Evolutionary conservation across 2,329 filamentous ascomycete species (phyloP).

Genomic region (Cladobotryum protrusum): DNA sequence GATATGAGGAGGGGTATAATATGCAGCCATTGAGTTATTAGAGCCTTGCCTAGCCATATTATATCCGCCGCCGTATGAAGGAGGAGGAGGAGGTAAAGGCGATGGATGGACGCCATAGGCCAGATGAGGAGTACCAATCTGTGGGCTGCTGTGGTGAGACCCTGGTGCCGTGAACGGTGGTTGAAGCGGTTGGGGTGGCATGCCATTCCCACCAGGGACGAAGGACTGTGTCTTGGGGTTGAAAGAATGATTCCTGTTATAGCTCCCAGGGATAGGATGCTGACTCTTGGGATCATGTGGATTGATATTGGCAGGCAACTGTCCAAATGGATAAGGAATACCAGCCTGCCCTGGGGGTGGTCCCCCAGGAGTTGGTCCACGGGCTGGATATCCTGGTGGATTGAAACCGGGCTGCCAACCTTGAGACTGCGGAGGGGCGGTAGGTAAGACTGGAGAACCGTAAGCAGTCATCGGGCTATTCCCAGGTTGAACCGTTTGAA

Average conservation of each 20-base stretch:
- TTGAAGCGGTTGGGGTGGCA: conserved; percentile 42
- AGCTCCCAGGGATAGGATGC: conserved; percentile 80
- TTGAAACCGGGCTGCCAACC: conserved; percentile 34
- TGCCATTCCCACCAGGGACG: conserved; percentile 56
- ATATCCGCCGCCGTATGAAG: conserved; percentile 42
- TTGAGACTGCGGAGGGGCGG: conserved; percentile 23
- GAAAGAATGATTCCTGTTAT: conserved; percentile 71
- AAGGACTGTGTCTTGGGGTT: conserved; percentile 94
- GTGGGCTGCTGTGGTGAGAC: conserved; percentile 48
- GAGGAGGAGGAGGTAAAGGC: conserved; percentile 30
- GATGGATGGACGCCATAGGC: conserved; percentile 45
- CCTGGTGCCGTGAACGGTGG: conserved; percentile 42
- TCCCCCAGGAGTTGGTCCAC: conserved; percentile 20
- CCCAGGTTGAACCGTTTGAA: conserved; percentile 20
- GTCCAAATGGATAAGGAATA: conserved; percentile 68
- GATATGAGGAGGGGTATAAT: conserved; percentile 33
- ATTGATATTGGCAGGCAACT: conserved; percentile 64
- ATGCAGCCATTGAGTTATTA: conserved; percentile 47
- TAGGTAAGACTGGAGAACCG: conserved; percentile 26
- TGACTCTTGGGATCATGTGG: conserved; percentile 68
- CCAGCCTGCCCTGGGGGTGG: conserved; percentile 25
- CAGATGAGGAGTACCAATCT: conserved; percentile 46
- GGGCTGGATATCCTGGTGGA: conserved; percentile 25
- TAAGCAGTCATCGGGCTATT: conserved; percentile 31
- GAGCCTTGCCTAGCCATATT: conserved; percentile 53